phyloP scores from a whole-genome alignment of 1,284 basidiomycete species.

The Earliella scabrosa region DNA sequence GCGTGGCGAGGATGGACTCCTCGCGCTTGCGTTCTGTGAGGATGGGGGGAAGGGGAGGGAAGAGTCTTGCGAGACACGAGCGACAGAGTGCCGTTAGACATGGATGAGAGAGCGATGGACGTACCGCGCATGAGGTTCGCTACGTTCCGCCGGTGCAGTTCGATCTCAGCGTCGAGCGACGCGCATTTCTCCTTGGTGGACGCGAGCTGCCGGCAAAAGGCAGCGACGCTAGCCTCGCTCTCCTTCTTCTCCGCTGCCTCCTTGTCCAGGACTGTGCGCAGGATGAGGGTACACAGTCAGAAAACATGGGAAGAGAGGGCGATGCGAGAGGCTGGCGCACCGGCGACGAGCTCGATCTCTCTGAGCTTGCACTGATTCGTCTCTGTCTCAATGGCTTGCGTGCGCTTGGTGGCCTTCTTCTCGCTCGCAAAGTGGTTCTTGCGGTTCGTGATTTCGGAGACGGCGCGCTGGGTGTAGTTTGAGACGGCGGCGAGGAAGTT shows the following conservation, averaged over 20 bases:
- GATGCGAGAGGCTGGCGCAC: no score
- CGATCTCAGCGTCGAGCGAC: constrained; percentile 67
- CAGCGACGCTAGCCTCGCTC: constrained; percentile 62
- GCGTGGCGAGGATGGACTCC: constrained; percentile 57
- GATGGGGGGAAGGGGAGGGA: not conserved
- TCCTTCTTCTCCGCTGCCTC: constrained; percentile 76
- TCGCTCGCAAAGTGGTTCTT: constrained; percentile 61
- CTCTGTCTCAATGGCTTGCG: constrained; percentile 61
- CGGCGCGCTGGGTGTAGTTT: constrained; percentile 68
- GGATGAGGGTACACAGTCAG: not conserved
- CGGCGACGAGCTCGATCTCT: constrained; percentile 73
- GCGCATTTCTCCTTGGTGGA: constrained; percentile 61
- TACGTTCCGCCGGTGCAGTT: constrained; percentile 63
- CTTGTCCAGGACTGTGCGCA: constrained; percentile 57
- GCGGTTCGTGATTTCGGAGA: constrained; percentile 64
- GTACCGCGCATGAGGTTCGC: constrained; percentile 66
- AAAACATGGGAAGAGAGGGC: no score
- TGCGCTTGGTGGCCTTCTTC: constrained; percentile 61
- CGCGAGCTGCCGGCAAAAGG: constrained; percentile 65
- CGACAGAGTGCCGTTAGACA: no score
- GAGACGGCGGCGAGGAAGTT: constrained; percentile 73
- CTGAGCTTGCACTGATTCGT: constrained; percentile 71
- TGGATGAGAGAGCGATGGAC: constrained; percentile 21
- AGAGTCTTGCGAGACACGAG: not conserved
- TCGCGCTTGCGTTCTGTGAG: constrained; percentile 72